Percentiles rank a stretch among this genome's conserved stretches.
Conservation (phyloP, 345 rosid species). For the Microcos paniculata region DNA sequence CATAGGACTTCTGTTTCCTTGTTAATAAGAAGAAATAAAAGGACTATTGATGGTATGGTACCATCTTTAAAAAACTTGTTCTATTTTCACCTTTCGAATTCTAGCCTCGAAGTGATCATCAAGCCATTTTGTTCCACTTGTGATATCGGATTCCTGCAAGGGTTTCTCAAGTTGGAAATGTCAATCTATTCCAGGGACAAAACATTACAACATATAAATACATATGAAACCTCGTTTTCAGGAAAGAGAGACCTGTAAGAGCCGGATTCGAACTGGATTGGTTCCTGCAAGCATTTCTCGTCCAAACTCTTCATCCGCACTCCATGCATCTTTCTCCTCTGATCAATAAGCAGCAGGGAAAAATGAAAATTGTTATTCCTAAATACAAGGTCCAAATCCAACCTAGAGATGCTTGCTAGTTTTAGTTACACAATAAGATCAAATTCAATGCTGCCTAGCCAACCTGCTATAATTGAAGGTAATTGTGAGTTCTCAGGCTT, state of each 20-base stretch:
- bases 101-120: fast-evolving
- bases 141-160: not conserved
- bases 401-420: not conserved
- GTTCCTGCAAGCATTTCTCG: slow-evolving; percentile 67
- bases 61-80: not conserved
- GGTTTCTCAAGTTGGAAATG: not conserved
- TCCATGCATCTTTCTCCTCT: slow-evolving; percentile 32
- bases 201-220: not conserved
- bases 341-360: not conserved
- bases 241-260: slow-evolving; percentile 34
- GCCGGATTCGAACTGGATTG: slow-evolving; percentile 50
- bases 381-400: not conserved
- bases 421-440: not conserved
- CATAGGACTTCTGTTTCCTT: not conserved
- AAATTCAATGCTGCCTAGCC: not conserved
- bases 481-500: not conserved
- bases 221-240: not conserved
- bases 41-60: no score
- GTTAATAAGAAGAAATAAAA: no score
- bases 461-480: slow-evolving; percentile 14
- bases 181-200: not conserved
- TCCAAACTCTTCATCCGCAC: slow-evolving; percentile 49
- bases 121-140: not conserved
- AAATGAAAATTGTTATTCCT: not conserved
- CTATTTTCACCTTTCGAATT: not conserved